These are phyloP conservation scores for Rhizoctonia solani DNA, from an alignment of 1,284 basidiomycete genomes.

Conservation along the genomic window DNA sequence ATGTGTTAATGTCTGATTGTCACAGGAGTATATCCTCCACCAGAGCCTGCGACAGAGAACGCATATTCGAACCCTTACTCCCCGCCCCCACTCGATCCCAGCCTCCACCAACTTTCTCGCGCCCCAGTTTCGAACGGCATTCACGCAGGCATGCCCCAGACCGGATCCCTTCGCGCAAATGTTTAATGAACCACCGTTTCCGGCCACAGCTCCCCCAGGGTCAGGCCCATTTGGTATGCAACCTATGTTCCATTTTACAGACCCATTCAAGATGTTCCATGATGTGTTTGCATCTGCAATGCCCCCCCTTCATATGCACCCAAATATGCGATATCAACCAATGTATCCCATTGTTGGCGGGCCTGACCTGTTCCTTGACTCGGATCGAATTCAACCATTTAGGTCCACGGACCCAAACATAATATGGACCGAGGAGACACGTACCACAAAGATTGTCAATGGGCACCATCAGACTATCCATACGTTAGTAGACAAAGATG, in stretches of 20 bases:
- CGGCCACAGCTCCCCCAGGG: constrained; percentile 16
- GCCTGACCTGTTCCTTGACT: constrained; percentile 15
- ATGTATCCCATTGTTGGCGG: constrained; percentile 28
- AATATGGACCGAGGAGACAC: constrained; percentile 27
- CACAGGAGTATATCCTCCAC: constrained; percentile 28
- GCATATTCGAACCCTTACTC: constrained; percentile 21
- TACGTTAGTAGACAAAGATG: constrained; percentile 13
- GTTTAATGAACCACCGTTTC: constrained; percentile 23
- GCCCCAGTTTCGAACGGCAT: constrained; percentile 24
- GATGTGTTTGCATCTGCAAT: constrained; percentile 11
- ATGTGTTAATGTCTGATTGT: neutral
- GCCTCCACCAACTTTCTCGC: constrained; percentile 3
- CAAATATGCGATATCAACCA: constrained; percentile 1
- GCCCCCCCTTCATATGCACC: constrained; percentile 21
- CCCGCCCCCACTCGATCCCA: neutral
- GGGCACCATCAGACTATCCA: constrained; percentile 24
- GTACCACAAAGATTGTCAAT: constrained; percentile 26
- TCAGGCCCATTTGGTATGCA: constrained; percentile 30
- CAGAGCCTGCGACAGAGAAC: constrained; percentile 16
- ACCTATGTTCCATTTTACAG: constrained; percentile 4
- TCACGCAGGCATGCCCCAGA: constrained; percentile 14
- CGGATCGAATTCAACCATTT: neutral
- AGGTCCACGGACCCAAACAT: constrained; percentile 5
- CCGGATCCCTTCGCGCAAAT: constrained; percentile 26
- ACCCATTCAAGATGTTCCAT: constrained; percentile 27